Evolutionary conservation across 352 stramenopile genomes (phyloP), one percentile per base, ranked within the genome.

Genomic region (Phytophthora aleatoria): DNA sequence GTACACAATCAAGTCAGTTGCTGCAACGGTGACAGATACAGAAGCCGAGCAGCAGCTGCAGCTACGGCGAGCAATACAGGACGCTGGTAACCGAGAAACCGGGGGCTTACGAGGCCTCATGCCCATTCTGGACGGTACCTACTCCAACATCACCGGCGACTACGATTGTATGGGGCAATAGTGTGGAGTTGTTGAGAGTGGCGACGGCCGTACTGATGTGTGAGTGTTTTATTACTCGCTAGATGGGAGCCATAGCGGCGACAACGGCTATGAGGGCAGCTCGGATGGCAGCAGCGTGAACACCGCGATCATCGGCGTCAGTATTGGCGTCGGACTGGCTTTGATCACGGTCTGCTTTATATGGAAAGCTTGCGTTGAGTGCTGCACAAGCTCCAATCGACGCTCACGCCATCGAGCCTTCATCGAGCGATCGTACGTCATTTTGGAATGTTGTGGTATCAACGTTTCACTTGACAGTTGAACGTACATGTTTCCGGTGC

Each of bases 361-460:
- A 13, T 85, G 79, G 79, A 81, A 74, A 74, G 70, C 72, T 4
- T 83, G 69, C 36, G 35, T 80, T 16, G 76, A 86, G 44, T 88
- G 77, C 58, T 88, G 79, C 43, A 77, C 61, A 12, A 75, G 58
- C 12, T 67, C 79, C 11, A 67, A 52, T 15, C 74, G 57, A 36
- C 62, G 69, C 9, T 61, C 69, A 6, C 64, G 62, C 5, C 79
- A 88, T 52, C 71, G 79, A 63, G 79, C 79, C 11, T 88, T 83
- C 45, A 71, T 74, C 42, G 69, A 73, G 13, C 67, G 71, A 63
- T 64, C 74, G 79, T 88, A 73, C 52, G 76, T 53, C 8, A 28
- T 44, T 58, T 38, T 31, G 20, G 43, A 51, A 31, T 62, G 48
- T 57, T 57, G 27, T 54, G 43, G 27, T 35, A 65, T 49, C 27